Conservation (phyloP, 257 asterid species). For the Striga asiatica region DNA sequence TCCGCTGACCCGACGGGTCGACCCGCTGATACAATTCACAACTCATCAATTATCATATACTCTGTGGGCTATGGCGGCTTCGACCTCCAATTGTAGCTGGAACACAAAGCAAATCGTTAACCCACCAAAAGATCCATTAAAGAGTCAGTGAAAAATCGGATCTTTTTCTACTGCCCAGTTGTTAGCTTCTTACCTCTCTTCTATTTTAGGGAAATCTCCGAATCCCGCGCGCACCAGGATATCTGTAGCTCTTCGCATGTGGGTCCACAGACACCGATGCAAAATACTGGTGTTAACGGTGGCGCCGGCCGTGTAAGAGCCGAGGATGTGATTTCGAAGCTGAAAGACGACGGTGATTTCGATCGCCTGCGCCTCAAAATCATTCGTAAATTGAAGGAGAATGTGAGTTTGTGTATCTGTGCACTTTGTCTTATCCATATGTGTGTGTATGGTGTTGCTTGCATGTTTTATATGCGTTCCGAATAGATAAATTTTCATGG, state of each 20-base stretch:
- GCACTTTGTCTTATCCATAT: neutral
- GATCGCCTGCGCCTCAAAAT: constrained; percentile 73
- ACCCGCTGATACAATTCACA: neutral
- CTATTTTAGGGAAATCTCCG: neutral
- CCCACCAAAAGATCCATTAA: too few relatives aligned
- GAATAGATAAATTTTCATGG: neutral
- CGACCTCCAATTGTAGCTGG: too few relatives aligned
- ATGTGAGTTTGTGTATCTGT: constrained; percentile 31
- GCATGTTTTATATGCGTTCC: neutral
- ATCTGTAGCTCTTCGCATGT: neutral
- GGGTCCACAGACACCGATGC: constrained; percentile 19
- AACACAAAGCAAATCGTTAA: too few relatives aligned
- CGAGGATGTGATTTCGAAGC: constrained; percentile 55
- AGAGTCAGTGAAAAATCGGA: neutral
- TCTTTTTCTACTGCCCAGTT: neutral
- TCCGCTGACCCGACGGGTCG: neutral
- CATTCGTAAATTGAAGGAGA: constrained; percentile 62
- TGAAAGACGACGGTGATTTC: constrained; percentile 88
- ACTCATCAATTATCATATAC: too few relatives aligned
- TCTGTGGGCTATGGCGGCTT: too few relatives aligned
- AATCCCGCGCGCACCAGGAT: neutral
- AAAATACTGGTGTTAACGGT: constrained; percentile 12
- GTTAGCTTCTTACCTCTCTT: neutral
- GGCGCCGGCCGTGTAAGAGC: constrained; percentile 20
- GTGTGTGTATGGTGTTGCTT: neutral